phyloP scores from a whole-genome alignment of 495 filamentous ascomycete genomes.

The Cryomyces antarcticus region DNA sequence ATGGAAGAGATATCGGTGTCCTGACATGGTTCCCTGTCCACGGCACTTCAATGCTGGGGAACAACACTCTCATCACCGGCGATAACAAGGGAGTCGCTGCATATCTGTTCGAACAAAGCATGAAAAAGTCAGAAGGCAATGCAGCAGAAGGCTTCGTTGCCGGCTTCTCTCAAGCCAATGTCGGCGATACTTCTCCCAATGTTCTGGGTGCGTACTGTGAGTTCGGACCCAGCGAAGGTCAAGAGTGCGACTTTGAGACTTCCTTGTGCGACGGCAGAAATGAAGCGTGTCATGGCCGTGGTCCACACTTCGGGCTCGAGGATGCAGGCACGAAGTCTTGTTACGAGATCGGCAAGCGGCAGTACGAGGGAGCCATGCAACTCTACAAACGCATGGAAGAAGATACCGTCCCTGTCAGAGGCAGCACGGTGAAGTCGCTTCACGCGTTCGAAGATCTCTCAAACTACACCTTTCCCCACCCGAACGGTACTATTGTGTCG shows the following conservation, averaged over 20 bases:
- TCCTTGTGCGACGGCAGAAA: slow-evolving; percentile 51
- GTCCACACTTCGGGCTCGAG: slow-evolving; percentile 49
- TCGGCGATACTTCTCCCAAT: slow-evolving; percentile 85
- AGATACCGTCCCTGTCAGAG: slow-evolving; percentile 13
- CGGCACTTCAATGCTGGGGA: slow-evolving; percentile 77
- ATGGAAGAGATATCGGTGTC: slow-evolving; percentile 55
- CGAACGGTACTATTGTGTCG: slow-evolving; percentile 47
- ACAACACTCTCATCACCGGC: slow-evolving; percentile 80
- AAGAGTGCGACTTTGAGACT: slow-evolving; percentile 20
- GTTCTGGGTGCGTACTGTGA: slow-evolving; percentile 42
- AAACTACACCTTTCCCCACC: slow-evolving; percentile 47
- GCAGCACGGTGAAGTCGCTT: slow-evolving; percentile 14
- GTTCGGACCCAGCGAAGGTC: slow-evolving; percentile 13
- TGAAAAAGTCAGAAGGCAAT: slow-evolving; percentile 29
- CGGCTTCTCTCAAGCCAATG: slow-evolving; percentile 85
- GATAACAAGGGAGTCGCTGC: slow-evolving; percentile 96
- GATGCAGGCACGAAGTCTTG: slow-evolving; percentile 21
- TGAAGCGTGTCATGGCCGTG: slow-evolving; percentile 65
- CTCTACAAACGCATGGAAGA: slow-evolving; percentile 10
- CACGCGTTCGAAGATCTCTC: slow-evolving; percentile 33
- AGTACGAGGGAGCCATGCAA: slow-evolving; percentile 13
- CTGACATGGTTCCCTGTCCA: slow-evolving; percentile 91
- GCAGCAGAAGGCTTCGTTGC: slow-evolving; percentile 57
- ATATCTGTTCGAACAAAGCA: slow-evolving; percentile 59
- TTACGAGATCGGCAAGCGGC: slow-evolving; percentile 23